Evolutionary conservation across 2,329 filamentous ascomycete species (phyloP).

Genomic region (Alternaria sp.): DNA sequence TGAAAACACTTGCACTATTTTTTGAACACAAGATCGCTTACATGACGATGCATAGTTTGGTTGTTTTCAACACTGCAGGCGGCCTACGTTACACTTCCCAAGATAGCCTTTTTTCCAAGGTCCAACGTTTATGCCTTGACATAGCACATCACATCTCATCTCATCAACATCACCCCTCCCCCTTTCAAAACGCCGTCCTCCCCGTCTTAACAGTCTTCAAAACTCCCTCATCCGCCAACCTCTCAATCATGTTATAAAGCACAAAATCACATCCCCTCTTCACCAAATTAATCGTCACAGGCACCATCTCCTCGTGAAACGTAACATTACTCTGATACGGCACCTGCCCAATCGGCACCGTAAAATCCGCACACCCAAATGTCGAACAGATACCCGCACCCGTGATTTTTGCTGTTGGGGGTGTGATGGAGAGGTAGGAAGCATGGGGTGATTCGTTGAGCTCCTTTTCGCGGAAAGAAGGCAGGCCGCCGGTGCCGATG

Average conservation of each 20-base stretch:
- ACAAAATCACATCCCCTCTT: constrained; percentile 57
- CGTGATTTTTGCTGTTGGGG: constrained; percentile 41
- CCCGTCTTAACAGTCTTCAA: constrained; percentile 53
- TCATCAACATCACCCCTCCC: not conserved
- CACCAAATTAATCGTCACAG: constrained; percentile 56
- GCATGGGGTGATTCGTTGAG: constrained; percentile 47
- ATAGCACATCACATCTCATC: not conserved
- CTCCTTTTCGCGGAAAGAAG: constrained; percentile 51
- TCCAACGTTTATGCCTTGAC: not conserved
- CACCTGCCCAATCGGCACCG: constrained; percentile 56
- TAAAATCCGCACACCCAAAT: constrained; percentile 54
- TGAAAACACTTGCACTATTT: no score
- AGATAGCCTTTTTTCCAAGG: not conserved
- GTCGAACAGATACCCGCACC: constrained; percentile 50
- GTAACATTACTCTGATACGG: constrained; percentile 53
- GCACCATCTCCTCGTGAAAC: constrained; percentile 53
- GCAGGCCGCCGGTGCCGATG: constrained; percentile 55
- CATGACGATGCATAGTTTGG: not conserved
- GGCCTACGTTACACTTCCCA: not conserved
- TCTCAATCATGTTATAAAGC: constrained; percentile 54
- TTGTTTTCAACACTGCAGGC: not conserved
- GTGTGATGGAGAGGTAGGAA: constrained; percentile 46
- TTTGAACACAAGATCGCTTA: no score
- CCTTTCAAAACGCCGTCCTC: constrained; percentile 48
- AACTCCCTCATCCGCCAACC: constrained; percentile 52